Base-by-base conservation (phyloP, 2,329 filamentous ascomycete genomes). In the Xylariaceae sp. region DNA sequence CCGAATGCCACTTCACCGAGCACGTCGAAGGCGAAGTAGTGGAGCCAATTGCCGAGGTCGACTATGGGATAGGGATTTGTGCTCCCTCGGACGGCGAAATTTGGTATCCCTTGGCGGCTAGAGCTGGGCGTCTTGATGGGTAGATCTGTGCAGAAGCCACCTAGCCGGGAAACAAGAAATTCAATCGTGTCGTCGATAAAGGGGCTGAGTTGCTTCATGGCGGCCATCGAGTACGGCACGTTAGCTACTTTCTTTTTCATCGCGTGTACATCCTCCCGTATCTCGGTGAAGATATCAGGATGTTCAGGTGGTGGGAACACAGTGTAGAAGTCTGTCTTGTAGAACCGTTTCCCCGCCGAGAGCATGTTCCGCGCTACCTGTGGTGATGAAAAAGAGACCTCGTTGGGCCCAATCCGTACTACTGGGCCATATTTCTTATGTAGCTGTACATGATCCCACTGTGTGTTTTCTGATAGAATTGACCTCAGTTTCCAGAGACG, bases 251-350 rank as follows among this genome's bases (percentile, higher is more conserved):
- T 72, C 65, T 80, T 81, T 70, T 79, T 80, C 51, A 71, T 68
- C 0, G 76, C 75, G 60, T 81, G 78, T n/a, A 76, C 73, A 6
- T 73, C 68, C 63, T 80, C 77, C 46, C 76, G 68, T 14, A 69
- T 73, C 61, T 81, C 77, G 38, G 78, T 80, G 64, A 81, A 81
- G 60, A 81, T 80, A 52, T 81, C 77, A 6, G 77, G 76, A 64
- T 80, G 79, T 63, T 78, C 75, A 0, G 75, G 72, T 3, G 77
- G 77, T 30, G 77, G 77, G 58, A 81, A 81, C 6, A 81, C 77
- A 36, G 62, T 66, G 58, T 79, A 79, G 54, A 78, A 79, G 49
- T 71, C 64, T 3, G 76, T 78, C 67, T 79, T 79, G 65, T 73
- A 70, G 64, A 78, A 78, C 17, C 73, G 69, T 61, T 76, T 77